Evolutionary conservation across 192 early-diverging fungal species (phyloP), one percentile per base, ranked within the genome.

Genomic region (Coemansia sp.): DNA sequence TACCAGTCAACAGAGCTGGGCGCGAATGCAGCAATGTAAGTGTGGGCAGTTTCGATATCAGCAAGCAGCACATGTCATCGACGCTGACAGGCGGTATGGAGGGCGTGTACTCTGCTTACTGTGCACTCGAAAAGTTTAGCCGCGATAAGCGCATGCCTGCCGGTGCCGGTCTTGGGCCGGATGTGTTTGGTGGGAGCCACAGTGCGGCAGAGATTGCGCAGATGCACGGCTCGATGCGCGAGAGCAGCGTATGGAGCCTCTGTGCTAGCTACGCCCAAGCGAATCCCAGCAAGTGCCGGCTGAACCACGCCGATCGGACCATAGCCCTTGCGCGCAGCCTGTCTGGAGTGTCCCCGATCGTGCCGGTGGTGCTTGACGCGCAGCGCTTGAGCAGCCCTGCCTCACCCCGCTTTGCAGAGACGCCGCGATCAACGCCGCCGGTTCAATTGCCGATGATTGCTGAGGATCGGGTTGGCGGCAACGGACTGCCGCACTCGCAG

Each of bases 91-190:
- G 54, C 21, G 70, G 59, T 0, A 65, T 73, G 37, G 74, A 73
- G 34, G 57, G 45, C 31, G 56, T 81, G 6, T 54, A 73, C 21
- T 36, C 69, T 2, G 79, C 79, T 1, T 81, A 81, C 39, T 63
- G 68, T n/a, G 79, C 74, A 19, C 40, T 81, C 31, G 79, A 81
- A 42, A 72, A 46, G 48, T 81, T 81, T 46, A 57, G 65, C 34
- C 67, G 74, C 17, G 74, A 73, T 37, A 66, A 53, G 27, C 35
- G 46, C 34, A 16, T 48, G 0, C 36, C 13, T 27, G 44, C 62
- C 2, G 29, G 44, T 2, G 42, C 61, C 7, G 53, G 59, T 4
- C 42, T 35, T 21, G 67, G 63, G 1, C 48, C 54, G 31, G 45
- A 39, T 7, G n/a, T 59, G 45, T 69, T 69, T 50, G 73, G 74